These are phyloP conservation scores for Barnettozyma siamensis DNA, from an alignment of 805 yeast genomes.

Conservation along the genomic window DNA sequence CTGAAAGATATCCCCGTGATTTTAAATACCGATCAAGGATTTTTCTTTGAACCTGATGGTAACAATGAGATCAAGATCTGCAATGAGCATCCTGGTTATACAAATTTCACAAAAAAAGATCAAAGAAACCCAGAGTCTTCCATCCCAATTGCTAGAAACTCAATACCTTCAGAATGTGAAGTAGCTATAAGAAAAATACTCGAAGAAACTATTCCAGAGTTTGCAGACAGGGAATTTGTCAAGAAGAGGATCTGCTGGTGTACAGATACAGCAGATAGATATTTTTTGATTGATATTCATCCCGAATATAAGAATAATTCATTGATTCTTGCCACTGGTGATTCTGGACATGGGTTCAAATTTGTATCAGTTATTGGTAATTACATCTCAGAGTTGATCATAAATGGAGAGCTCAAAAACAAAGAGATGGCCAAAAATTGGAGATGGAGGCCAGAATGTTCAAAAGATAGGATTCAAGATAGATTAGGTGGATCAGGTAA, in stretches of 20 bases:
- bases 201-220: constrained; percentile 22
- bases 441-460: constrained; percentile 27
- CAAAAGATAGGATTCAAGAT: constrained; percentile 12
- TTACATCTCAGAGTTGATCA: constrained; percentile 21
- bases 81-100: constrained; percentile 31
- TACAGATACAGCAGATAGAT: constrained; percentile 26
- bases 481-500: constrained; percentile 27
- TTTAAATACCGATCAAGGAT: constrained; percentile 30
- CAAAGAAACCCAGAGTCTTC: constrained; percentile 10
- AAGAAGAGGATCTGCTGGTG: constrained; percentile 26
- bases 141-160: constrained; percentile 18
- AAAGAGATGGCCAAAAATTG: constrained; percentile 16
- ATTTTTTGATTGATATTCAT: constrained; percentile 20
- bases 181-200: constrained; percentile 22
- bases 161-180: constrained; percentile 24
- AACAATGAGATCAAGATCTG: constrained; percentile 28
- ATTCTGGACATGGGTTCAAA: constrained; percentile 28
- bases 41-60: constrained; percentile 33
- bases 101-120: constrained; percentile 11
- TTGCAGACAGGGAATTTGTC: constrained; percentile 22
- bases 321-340: constrained; percentile 25
- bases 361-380: constrained; percentile 26
- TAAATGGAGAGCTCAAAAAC: constrained; percentile 19
- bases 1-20: constrained; percentile 29
- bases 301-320: constrained; percentile 9